Evolutionary conservation across 805 yeast genomes (phyloP).

Genomic region (Myxozyma neotropica): DNA sequence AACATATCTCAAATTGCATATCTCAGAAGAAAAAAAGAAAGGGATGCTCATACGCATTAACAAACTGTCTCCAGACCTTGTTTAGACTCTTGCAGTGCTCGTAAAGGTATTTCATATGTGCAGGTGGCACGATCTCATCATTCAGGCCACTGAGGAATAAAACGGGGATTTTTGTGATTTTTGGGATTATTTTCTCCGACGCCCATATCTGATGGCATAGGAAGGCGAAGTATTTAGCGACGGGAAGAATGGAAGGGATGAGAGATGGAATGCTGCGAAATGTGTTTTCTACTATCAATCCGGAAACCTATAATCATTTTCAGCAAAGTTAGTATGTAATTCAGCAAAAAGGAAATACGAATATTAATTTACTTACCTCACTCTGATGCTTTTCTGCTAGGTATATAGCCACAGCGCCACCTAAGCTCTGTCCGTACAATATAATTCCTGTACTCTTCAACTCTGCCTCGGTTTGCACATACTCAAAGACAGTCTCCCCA

Average conservation of each 20-base stretch:
- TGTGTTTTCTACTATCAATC: constrained; percentile 81
- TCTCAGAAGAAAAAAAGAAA: background rate
- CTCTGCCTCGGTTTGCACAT: constrained; percentile 56
- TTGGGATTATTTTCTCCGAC: constrained; percentile 61
- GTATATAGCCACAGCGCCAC: constrained; percentile 92
- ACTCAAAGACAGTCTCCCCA: constrained; percentile 70
- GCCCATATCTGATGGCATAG: constrained; percentile 85
- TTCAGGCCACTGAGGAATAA: constrained; percentile 69
- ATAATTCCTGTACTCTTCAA: constrained; percentile 57
- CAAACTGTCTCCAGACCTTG: constrained; percentile 54
- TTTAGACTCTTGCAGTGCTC: constrained; percentile 52
- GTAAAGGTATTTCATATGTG: constrained; percentile 68
- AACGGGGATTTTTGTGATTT: constrained; percentile 61
- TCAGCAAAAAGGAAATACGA: background rate
- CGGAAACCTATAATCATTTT: constrained; percentile 49
- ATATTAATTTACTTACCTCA: constrained; percentile 42
- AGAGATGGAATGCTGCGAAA: constrained; percentile 74
- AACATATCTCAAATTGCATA: background rate
- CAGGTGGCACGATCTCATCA: constrained; percentile 92
- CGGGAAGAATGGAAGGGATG: constrained; percentile 65
- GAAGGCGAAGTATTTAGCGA: constrained; percentile 55
- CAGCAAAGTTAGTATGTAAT: background rate
- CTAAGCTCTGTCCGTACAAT: constrained; percentile 85
- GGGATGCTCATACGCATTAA: constrained; percentile 43
- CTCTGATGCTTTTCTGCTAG: constrained; percentile 59